Percentiles rank a stretch among this genome's conserved stretches.
Evolutionary conservation across 805 yeast genomes (phyloP).

Genomic region (Torulaspora delbrueckii): DNA sequence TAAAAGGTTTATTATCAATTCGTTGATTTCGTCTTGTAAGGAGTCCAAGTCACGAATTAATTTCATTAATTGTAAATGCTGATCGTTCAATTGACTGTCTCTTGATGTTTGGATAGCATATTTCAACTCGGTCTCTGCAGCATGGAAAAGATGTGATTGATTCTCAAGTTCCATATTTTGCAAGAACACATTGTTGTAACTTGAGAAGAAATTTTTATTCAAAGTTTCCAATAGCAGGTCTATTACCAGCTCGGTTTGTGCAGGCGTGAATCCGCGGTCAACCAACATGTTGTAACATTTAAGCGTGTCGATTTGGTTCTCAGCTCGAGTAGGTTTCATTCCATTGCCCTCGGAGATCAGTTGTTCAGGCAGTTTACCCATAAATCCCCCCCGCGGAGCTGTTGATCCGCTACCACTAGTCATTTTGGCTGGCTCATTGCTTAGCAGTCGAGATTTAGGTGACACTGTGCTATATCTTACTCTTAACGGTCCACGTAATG

Average conservation of each 20-base stretch:
- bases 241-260: constrained; percentile 25
- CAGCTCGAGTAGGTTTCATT: constrained; percentile 29
- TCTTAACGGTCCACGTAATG: not conserved
- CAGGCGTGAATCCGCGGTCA: constrained; percentile 20
- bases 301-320: constrained; percentile 31
- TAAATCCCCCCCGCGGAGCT: constrained; percentile 13
- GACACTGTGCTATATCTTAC: not conserved
- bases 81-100: constrained; percentile 61
- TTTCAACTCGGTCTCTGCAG: constrained; percentile 81
- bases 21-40: constrained; percentile 72
- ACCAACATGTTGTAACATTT: constrained; percentile 16
- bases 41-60: constrained; percentile 68
- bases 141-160: constrained; percentile 82
- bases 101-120: constrained; percentile 73
- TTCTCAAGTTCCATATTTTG: constrained; percentile 68
- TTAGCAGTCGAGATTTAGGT: constrained; percentile 7
- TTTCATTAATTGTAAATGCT: constrained; percentile 60
- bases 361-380: constrained; percentile 30
- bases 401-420: not conserved
- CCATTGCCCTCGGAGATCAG: constrained; percentile 29
- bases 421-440: not conserved
- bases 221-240: constrained; percentile 36
- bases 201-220: constrained; percentile 40
- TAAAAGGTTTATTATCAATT: constrained; percentile 49
- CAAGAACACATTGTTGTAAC: constrained; percentile 36